These are phyloP conservation scores for Acanthamoeba rhysodes DNA, from an alignment of 208 protist species.

Conservation along the genomic window DNA sequence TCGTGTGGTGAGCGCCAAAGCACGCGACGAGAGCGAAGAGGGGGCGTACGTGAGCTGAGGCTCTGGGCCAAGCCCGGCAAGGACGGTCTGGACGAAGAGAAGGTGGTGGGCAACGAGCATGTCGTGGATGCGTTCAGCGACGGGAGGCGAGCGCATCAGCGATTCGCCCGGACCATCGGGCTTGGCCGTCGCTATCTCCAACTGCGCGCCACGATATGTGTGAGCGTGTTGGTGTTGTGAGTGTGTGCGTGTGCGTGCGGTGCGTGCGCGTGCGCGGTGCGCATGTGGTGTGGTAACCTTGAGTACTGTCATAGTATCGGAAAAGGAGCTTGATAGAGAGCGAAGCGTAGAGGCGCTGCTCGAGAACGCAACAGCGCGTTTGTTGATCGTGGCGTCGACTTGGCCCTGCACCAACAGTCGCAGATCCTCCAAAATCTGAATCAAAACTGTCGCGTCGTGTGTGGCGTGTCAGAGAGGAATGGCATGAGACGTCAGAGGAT, in stretches of 20 bases:
- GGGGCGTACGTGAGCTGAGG: no score
- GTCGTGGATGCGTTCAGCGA: not conserved
- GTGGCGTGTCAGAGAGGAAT: no score
- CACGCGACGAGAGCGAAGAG: no score
- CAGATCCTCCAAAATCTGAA: slow-evolving; percentile 1
- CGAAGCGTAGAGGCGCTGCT: not conserved
- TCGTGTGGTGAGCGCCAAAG: not conserved
- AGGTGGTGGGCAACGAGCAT: not conserved
- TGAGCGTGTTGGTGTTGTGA: not conserved
- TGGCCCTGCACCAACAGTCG: not conserved
- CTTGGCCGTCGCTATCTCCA: not conserved
- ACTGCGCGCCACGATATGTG: not conserved
- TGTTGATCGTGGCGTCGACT: not conserved
- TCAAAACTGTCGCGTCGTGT: not conserved
- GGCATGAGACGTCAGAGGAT: no score
- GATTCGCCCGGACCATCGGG: not conserved
- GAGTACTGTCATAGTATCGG: not conserved
- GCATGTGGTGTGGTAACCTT: not conserved
- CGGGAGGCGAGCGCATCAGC: not conserved
- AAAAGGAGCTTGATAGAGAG: not conserved
- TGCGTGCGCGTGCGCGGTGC: not conserved
- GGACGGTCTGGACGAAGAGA: not conserved
- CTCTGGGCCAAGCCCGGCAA: not conserved
- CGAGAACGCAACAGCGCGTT: not conserved
- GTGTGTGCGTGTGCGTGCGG: not conserved